Conservation (phyloP, 768 basidiomycete species). For the Baorangia bicolor region DNA sequence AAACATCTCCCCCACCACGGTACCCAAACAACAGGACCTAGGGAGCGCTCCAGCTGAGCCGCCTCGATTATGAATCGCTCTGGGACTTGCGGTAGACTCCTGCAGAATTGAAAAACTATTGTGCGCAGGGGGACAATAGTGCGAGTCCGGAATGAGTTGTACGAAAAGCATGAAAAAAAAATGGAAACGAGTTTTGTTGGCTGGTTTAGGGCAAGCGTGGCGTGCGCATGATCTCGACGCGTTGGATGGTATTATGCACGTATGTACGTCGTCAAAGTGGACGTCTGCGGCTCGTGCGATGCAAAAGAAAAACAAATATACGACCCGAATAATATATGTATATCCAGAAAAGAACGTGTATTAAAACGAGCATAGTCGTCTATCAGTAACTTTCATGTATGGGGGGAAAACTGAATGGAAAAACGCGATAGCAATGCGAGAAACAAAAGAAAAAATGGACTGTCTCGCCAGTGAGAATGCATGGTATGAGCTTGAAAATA, state of each 20-base stretch:
- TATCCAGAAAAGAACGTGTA: slow-evolving; percentile 21
- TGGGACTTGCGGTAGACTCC: slow-evolving; percentile 39
- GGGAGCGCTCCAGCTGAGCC: slow-evolving; percentile 31
- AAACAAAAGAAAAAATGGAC: neutral
- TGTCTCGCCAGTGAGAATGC: slow-evolving; percentile 10
- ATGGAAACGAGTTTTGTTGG: neutral
- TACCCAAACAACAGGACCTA: neutral
- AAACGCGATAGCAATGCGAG: neutral
- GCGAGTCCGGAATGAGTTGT: slow-evolving; percentile 36
- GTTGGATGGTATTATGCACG: neutral
- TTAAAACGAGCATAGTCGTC: slow-evolving; percentile 20
- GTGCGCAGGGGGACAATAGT: slow-evolving; percentile 38
- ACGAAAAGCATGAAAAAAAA: neutral
- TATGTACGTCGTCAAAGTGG: neutral
- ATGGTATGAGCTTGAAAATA: neutral
- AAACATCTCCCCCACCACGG: slow-evolving; percentile 26
- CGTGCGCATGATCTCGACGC: too few species aligned
- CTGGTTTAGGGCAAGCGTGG: slow-evolving; percentile 30
- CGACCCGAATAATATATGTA: slow-evolving; percentile 1
- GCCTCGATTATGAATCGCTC: slow-evolving; percentile 26
- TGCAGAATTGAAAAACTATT: slow-evolving; percentile 17
- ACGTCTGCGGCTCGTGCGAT: neutral
- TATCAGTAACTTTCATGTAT: neutral
- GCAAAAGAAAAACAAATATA: slow-evolving; percentile 1
- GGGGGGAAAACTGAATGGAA: neutral